Percentiles rank a stretch among this genome's conserved stretches.
Evolutionary conservation across 148 eudicot genomes (phyloP).

Genomic region (Hydrangea macrophylla): DNA sequence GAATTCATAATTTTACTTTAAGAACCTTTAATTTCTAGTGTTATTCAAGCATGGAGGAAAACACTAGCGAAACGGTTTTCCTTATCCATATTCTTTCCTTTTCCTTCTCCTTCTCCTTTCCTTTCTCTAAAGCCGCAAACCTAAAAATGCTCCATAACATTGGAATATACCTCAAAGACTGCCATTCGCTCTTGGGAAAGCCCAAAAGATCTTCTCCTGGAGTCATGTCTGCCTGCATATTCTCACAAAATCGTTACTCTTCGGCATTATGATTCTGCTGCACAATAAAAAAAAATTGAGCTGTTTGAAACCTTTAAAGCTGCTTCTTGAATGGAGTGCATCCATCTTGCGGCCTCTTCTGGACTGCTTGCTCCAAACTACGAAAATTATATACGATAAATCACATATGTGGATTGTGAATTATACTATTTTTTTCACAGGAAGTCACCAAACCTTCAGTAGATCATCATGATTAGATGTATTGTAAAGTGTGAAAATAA

Average conservation of each 20-base stretch:
- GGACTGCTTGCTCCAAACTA: conserved; percentile 73
- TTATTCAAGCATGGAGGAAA: no score
- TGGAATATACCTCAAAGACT: conserved; percentile 45
- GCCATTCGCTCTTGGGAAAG: conserved; percentile 29
- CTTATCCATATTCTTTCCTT: no score
- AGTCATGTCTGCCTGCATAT: conserved; percentile 37
- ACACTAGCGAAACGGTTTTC: no score
- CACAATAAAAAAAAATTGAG: neutral
- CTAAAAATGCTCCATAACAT: neutral
- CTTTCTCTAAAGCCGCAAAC: neutral
- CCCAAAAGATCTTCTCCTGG: conserved; percentile 20
- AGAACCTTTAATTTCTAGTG: no score
- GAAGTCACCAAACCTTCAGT: conserved; percentile 46
- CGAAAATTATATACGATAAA: conserved; percentile 2
- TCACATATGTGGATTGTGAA: neutral
- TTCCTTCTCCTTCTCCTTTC: no score
- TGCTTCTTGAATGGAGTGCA: conserved; percentile 52
- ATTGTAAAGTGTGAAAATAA: conserved; percentile 60
- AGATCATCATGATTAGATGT: conserved; percentile 53
- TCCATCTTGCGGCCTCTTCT: conserved; percentile 76
- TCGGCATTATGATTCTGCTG: neutral
- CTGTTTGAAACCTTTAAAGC: conserved; percentile 38
- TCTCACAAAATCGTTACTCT: conserved; percentile 8
- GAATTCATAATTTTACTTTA: no score
- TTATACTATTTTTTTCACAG: neutral